phyloP scores from a whole-genome alignment of 2,329 filamentous ascomycete species.

The Fusarium staphyleae region DNA sequence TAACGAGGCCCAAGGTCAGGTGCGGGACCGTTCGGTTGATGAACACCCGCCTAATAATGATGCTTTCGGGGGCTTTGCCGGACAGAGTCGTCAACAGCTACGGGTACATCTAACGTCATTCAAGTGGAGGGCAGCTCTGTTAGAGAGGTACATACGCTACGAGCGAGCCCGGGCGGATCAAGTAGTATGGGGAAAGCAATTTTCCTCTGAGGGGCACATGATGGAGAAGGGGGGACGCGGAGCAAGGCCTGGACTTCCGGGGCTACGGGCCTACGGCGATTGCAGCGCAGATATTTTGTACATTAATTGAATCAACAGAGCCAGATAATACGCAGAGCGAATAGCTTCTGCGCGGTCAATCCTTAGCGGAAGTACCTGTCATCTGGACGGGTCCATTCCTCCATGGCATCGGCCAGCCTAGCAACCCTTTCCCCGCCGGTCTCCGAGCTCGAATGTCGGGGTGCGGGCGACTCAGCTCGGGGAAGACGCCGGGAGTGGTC shows the following conservation, averaged over 20 bases:
- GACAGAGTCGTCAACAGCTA: not conserved
- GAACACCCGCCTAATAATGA: slow-evolving; percentile 29
- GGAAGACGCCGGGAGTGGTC: slow-evolving; percentile 18
- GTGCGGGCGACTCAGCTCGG: slow-evolving; percentile 33
- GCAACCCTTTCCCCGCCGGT: slow-evolving; percentile 30
- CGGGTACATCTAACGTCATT: slow-evolving; percentile 27
- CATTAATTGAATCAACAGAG: not conserved
- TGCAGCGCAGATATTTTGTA: not conserved
- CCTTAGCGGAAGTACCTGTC: not conserved
- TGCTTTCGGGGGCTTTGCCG: slow-evolving; percentile 23
- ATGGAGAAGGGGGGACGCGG: slow-evolving; percentile 29
- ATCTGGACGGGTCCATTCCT: not conserved
- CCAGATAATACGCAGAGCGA: not conserved
- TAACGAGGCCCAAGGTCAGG: slow-evolving; percentile 13
- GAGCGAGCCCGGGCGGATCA: slow-evolving; percentile 18
- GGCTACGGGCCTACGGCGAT: slow-evolving; percentile 10
- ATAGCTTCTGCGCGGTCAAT: slow-evolving; percentile 4
- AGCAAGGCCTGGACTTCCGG: slow-evolving; percentile 10
- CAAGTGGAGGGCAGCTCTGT: slow-evolving; percentile 19
- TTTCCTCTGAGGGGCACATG: slow-evolving; percentile 29
- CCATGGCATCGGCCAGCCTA: not conserved
- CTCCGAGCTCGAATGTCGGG: slow-evolving; percentile 36
- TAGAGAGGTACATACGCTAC: slow-evolving; percentile 9
- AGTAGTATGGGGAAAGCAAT: slow-evolving; percentile 34
- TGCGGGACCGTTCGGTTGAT: slow-evolving; percentile 37